A percentile compares a stretch with the other conserved stretches of the same genome.
These are phyloP conservation scores for Paramecium biaurelia DNA, from an alignment of 73 alveolate species.

Conservation along the genomic window DNA sequence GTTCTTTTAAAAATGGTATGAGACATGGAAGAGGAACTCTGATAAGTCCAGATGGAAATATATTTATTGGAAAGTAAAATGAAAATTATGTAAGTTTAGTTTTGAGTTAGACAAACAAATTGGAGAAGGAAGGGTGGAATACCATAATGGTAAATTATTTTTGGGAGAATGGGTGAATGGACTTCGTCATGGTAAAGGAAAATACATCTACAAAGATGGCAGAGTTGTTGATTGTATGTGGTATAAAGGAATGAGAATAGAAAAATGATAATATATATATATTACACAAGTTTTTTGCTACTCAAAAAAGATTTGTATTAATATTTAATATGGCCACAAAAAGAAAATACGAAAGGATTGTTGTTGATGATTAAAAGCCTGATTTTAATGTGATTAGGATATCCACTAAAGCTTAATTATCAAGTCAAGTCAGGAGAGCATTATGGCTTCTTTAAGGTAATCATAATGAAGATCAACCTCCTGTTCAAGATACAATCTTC, in stretches of 20 bases:
- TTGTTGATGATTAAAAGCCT: neutral
- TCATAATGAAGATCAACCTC: neutral
- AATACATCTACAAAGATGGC: slow-evolving; percentile 54
- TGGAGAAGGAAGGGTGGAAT: slow-evolving; percentile 68
- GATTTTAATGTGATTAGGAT: neutral
- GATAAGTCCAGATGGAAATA: slow-evolving; percentile 72
- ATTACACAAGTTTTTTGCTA: neutral
- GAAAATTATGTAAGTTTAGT: neutral
- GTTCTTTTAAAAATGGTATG: slow-evolving; percentile 38
- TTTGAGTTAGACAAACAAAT: neutral
- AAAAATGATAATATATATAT: neutral
- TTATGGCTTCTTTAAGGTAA: neutral
- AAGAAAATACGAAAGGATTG: neutral
- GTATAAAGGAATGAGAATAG: slow-evolving; percentile 47
- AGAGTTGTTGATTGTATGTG: neutral
- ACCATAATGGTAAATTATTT: slow-evolving; percentile 78
- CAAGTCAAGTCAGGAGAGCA: neutral
- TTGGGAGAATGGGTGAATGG: slow-evolving; percentile 84
- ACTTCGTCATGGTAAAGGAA: slow-evolving; percentile 71
- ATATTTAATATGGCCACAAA: slow-evolving; percentile 17
- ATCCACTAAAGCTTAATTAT: neutral
- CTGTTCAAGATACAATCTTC: neutral
- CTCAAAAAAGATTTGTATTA: neutral
- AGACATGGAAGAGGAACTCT: slow-evolving; percentile 77
- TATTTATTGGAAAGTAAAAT: slow-evolving; percentile 53